These are phyloP conservation scores for Plantago ovata DNA, from an alignment of 257 asterid genomes.

Conservation along the genomic window DNA sequence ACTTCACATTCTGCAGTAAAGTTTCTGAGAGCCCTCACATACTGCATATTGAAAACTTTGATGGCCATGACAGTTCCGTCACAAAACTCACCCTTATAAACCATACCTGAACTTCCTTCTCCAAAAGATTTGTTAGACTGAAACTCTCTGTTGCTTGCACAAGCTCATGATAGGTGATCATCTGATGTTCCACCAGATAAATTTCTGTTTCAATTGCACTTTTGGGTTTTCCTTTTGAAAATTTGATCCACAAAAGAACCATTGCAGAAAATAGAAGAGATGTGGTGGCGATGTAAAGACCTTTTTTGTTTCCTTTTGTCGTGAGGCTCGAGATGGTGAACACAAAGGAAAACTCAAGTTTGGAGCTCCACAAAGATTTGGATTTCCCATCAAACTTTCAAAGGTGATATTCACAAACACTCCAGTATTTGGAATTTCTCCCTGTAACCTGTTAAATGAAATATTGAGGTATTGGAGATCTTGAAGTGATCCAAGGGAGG, in stretches of 20 bases:
- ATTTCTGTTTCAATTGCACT: constrained; percentile 9
- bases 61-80: no score
- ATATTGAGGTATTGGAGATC: no score
- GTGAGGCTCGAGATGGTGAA: constrained; percentile 12
- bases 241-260: constrained; percentile 21
- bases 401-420: constrained; percentile 22
- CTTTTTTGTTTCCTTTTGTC: constrained; percentile 4
- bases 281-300: constrained; percentile 6
- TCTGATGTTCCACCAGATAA: constrained; percentile 9
- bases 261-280: constrained; percentile 5
- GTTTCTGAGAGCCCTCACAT: no score
- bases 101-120: no score
- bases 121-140: constrained; percentile 21
- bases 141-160: constrained; percentile 24
- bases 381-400: constrained; percentile 30
- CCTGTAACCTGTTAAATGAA: constrained; percentile 35
- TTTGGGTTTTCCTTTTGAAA: constrained; percentile 12
- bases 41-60: no score
- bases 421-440: constrained; percentile 30
- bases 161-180: constrained; percentile 23
- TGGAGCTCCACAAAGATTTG: constrained; percentile 25
- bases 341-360: constrained; percentile 19
- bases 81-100: no score
- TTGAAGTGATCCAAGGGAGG: no score
- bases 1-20: constrained; percentile 39